Evolutionary conservation across 768 basidiomycete species (phyloP).

Genomic region (Agrocybe pediades): DNA sequence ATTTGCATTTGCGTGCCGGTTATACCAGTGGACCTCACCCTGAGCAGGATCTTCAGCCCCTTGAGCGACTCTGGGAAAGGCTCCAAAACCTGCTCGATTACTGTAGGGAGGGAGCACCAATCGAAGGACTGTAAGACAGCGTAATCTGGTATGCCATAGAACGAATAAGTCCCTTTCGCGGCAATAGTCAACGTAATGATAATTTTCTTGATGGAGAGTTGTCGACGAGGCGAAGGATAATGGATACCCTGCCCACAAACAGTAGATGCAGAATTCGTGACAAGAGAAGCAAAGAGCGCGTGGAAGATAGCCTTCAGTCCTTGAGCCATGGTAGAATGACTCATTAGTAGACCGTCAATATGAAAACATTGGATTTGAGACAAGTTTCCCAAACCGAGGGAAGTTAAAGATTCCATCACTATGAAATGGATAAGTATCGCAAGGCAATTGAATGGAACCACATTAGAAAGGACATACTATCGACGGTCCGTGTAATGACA

Average conservation of each 20-base stretch:
- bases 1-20: background rate
- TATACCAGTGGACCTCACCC: constrained; percentile 7
- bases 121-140: constrained; percentile 24
- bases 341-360: constrained; percentile 27
- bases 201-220: constrained; percentile 13
- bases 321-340: constrained; percentile 12
- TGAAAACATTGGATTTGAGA: constrained; percentile 21
- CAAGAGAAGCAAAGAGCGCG: constrained; percentile 22
- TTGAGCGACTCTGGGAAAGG: constrained; percentile 4
- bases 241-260: background rate
- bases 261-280: constrained; percentile 4
- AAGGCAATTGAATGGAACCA: background rate
- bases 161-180: constrained; percentile 17
- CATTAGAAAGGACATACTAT: constrained; percentile 18
- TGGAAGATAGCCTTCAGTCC: constrained; percentile 22
- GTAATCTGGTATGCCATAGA: constrained; percentile 30
- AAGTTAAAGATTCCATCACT: constrained; percentile 18
- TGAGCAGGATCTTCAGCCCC: constrained; percentile 9
- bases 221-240: background rate
- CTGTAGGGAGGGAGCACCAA: constrained; percentile 28
- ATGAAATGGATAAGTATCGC: background rate
- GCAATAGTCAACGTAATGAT: constrained; percentile 24
- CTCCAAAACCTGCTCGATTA: constrained; percentile 17
- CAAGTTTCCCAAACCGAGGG: constrained; percentile 24
- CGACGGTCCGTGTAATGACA: constrained; percentile 7